These are phyloP conservation scores for Trapa bicornis DNA, from an alignment of 345 rosid genomes.

Conservation along the genomic window DNA sequence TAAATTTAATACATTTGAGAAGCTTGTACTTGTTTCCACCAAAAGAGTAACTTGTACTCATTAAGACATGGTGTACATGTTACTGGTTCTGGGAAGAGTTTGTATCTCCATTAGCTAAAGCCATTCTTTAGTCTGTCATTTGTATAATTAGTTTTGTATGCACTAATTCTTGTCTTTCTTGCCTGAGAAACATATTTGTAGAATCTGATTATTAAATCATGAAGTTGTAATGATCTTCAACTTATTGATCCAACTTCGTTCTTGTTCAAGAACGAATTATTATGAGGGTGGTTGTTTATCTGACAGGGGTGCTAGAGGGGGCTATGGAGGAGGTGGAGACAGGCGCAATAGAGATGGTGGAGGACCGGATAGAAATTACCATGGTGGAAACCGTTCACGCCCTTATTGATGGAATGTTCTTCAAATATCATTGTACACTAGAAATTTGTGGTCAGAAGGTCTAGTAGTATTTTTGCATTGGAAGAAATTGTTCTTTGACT, in stretches of 20 bases:
- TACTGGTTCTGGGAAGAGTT: no score
- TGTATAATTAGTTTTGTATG: neutral
- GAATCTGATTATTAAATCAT: neutral
- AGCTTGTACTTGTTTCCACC: neutral
- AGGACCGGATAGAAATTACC: constrained; percentile 77
- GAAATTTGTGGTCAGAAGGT: constrained; percentile 33
- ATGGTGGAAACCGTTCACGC: constrained; percentile 85
- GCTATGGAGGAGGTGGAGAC: constrained; percentile 80
- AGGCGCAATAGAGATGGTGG: constrained; percentile 67
- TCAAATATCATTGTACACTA: constrained; percentile 37
- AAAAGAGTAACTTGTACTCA: no score
- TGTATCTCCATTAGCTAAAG: no score
- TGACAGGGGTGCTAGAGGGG: constrained; percentile 69
- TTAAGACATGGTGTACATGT: no score
- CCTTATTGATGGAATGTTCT: constrained; percentile 52
- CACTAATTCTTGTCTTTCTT: neutral
- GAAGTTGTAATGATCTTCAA: neutral
- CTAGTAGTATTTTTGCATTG: constrained; percentile 33
- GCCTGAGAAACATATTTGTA: neutral
- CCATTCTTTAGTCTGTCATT: no score
- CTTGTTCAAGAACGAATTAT: neutral
- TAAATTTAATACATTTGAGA: neutral
- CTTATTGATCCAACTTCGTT: neutral
- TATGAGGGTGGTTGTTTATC: constrained; percentile 1
- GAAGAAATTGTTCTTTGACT: constrained; percentile 44